Percentiles rank a stretch among this genome's conserved stretches.
Conservation (phyloP, 2,329 filamentous ascomycete species). For the Trichoderma atrobrunneum region DNA sequence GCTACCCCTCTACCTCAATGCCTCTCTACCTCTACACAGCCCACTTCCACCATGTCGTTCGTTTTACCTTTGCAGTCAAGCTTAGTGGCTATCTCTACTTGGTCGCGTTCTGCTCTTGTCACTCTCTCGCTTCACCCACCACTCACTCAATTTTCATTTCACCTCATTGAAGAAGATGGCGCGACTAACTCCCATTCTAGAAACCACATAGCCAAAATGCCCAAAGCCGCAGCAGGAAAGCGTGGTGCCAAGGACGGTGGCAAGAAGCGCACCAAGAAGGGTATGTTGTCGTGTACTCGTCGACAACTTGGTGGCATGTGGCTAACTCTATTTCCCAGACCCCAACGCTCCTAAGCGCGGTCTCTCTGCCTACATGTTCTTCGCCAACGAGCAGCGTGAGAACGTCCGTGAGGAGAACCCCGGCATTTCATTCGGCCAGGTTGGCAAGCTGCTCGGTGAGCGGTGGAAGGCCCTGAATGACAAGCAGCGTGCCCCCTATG, state of each 20-base stretch:
- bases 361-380: constrained; percentile 99
- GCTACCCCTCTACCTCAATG: constrained; percentile 25
- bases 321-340: constrained; percentile 51
- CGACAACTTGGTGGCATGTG: neutral
- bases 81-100: neutral
- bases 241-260: constrained; percentile 53
- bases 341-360: constrained; percentile 98
- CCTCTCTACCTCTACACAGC: neutral
- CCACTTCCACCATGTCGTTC: neutral
- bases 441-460: constrained; percentile 97
- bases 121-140: neutral
- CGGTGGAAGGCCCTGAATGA: constrained; percentile 96
- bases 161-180: neutral
- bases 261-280: constrained; percentile 59
- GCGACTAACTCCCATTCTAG: neutral
- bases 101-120: neutral
- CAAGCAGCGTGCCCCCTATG: constrained; percentile 89
- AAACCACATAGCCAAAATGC: constrained; percentile 48
- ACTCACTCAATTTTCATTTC: constrained; percentile 18
- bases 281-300: constrained; percentile 40
- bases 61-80: neutral
- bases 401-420: constrained; percentile 98
- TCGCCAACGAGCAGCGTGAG: constrained; percentile 98
- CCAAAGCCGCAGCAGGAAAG: constrained; percentile 54
- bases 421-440: constrained; percentile 96